Conservation (phyloP, 2,329 filamentous ascomycete species). For the Claviceps sp. region DNA sequence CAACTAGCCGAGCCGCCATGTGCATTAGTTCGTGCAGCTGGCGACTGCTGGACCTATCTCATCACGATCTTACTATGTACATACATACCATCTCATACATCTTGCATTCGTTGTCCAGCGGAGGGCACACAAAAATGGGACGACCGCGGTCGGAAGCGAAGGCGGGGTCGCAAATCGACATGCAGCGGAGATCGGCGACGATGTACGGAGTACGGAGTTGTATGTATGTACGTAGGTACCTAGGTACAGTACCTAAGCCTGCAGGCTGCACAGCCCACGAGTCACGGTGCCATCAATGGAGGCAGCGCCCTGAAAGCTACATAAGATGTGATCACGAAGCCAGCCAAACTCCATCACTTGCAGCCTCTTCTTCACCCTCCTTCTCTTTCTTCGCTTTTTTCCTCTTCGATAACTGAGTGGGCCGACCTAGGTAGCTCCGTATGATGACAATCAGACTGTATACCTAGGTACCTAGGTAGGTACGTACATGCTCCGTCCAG, state of each 20-base stretch:
- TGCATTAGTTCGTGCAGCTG: no score
- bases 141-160: neutral
- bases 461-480: no score
- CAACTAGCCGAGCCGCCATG: no score
- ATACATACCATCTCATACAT: neutral
- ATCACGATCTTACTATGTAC: neutral
- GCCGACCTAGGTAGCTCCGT: neutral
- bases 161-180: neutral
- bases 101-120: no score
- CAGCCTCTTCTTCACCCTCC: neutral
- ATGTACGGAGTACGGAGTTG: neutral
- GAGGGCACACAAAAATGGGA: no score
- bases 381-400: neutral
- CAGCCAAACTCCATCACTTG: no score
- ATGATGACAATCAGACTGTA: neutral
- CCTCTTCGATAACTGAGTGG: neutral
- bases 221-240: neutral
- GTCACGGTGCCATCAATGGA: no score
- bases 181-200: neutral
- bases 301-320: no score
- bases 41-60: no score
- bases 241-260: neutral
- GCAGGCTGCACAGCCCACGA: neutral
- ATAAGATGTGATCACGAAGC: no score
- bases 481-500: no score